Evolutionary conservation across 441 rosid species (phyloP).

Genomic region (Gossypium gossypioides): DNA sequence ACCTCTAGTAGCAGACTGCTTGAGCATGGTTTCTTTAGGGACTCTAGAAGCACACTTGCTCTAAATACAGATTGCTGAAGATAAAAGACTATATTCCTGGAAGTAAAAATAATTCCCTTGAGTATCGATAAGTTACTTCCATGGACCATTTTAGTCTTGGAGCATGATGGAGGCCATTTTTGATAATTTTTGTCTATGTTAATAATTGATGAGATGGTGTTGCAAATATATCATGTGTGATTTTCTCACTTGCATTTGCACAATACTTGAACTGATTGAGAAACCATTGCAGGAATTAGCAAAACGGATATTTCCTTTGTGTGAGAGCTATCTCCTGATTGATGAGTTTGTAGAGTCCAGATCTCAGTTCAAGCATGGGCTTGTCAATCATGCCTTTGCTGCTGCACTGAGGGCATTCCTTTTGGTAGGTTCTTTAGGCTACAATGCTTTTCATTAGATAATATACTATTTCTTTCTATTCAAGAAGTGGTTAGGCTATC

Average conservation of each 20-base stretch:
- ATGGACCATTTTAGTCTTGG: neutral
- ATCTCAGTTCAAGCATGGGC: constrained; percentile 86
- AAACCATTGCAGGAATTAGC: constrained; percentile 65
- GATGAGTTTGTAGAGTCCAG: constrained; percentile 89
- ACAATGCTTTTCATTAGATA: constrained; percentile 19
- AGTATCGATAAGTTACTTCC: neutral
- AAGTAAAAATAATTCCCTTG: neutral
- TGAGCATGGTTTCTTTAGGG: neutral
- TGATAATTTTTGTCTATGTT: neutral
- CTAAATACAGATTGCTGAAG: neutral
- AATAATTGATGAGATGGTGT: neutral
- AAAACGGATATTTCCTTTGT: constrained; percentile 70
- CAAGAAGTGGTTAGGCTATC: neutral
- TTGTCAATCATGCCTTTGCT: constrained; percentile 92
- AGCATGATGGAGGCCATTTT: neutral
- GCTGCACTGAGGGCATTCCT: constrained; percentile 89
- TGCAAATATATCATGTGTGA: constrained; percentile 1
- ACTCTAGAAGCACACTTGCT: neutral
- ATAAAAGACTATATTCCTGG: neutral
- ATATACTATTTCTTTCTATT: constrained; percentile 1
- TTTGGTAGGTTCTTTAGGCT: constrained; percentile 54
- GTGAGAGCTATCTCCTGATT: constrained; percentile 70
- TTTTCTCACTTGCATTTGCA: constrained; percentile 5
- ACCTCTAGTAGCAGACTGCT: neutral
- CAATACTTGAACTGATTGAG: constrained; percentile 20